Conservation (phyloP, 768 basidiomycete species). For the Asterophora lycoperdoides region DNA sequence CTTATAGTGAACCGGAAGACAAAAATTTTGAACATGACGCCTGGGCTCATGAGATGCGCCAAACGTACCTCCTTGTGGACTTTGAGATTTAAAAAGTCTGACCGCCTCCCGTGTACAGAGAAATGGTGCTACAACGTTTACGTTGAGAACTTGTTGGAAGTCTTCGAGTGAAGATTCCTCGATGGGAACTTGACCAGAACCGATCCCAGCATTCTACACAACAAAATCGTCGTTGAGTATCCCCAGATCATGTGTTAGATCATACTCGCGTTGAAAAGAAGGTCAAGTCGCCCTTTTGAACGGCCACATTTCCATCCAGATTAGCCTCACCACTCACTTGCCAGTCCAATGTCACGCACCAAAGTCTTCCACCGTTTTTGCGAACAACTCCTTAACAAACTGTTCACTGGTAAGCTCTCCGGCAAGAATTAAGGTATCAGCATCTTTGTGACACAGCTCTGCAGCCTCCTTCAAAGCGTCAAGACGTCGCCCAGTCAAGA, state of each 20-base stretch:
- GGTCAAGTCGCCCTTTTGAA: slow-evolving; percentile 55
- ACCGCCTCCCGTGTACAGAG: slow-evolving; percentile 77
- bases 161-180: slow-evolving; percentile 58
- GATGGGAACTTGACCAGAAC: slow-evolving; percentile 43
- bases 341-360: no score
- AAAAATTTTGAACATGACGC: background rate
- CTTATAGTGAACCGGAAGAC: slow-evolving; percentile 25
- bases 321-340: no score
- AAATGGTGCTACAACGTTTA: slow-evolving; percentile 72
- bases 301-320: slow-evolving; percentile 1
- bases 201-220: slow-evolving; percentile 70
- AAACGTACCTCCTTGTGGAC: slow-evolving; percentile 61
- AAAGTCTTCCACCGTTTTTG: slow-evolving; percentile 46
- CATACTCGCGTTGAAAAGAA: slow-evolving; percentile 71
- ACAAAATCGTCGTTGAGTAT: background rate
- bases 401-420: slow-evolving; percentile 66
- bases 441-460: slow-evolving; percentile 33
- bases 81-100: slow-evolving; percentile 66
- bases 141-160: slow-evolving; percentile 61
- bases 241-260: background rate
- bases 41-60: background rate
- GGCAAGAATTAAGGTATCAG: slow-evolving; percentile 39
- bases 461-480: slow-evolving; percentile 57
- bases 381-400: slow-evolving; percentile 60
- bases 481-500: slow-evolving; percentile 59